phyloP scores from a whole-genome alignment of 345 rosid genomes.

The Barbarea vulgaris region DNA sequence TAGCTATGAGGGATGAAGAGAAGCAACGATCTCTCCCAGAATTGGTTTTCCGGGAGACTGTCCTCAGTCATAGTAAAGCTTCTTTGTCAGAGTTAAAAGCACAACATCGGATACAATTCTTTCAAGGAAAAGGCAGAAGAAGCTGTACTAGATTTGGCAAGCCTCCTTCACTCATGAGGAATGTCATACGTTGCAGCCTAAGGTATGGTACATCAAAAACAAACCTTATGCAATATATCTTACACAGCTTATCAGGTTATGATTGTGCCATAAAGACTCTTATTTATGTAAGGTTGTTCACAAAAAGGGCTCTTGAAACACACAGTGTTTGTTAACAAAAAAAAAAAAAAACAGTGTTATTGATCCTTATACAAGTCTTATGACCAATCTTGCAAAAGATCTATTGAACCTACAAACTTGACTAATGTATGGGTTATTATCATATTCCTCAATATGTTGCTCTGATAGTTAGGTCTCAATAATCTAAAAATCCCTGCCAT shows the following conservation, averaged over 20 bases:
- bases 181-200: background rate
- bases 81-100: background rate
- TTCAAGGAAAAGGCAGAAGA: background rate
- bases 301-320: background rate
- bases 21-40: slow-evolving; percentile 75
- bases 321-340: too few relatives aligned
- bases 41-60: slow-evolving; percentile 88
- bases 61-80: slow-evolving; percentile 40
- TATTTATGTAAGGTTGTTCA: too few relatives aligned
- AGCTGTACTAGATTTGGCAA: background rate
- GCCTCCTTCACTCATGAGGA: too few relatives aligned
- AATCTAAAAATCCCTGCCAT: too few relatives aligned
- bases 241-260: background rate
- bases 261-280: background rate
- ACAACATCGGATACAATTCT: background rate
- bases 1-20: slow-evolving; percentile 66
- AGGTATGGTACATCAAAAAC: background rate
- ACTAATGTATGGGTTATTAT: background rate
- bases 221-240: background rate
- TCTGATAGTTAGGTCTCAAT: too few relatives aligned
- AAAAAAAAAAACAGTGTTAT: too few relatives aligned
- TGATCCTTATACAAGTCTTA: background rate
- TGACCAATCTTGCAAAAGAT: background rate
- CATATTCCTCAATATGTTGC: background rate
- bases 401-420: background rate